phyloP scores from a whole-genome alignment of 805 yeast genomes.

The Lachancea sp. region DNA sequence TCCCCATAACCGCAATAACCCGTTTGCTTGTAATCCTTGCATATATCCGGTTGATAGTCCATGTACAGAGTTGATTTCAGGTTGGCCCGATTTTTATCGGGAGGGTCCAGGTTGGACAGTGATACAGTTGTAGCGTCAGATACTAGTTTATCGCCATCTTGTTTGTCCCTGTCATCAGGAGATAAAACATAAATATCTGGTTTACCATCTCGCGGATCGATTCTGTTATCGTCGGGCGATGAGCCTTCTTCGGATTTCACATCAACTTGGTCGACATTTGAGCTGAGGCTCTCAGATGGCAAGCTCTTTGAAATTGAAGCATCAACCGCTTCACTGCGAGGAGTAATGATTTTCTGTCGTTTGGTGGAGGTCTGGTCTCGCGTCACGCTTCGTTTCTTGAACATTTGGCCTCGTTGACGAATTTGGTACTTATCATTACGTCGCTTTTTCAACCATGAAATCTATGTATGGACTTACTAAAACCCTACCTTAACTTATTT shows the following conservation, averaged over 20 bases:
- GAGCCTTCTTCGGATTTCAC: no score
- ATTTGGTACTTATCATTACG: no score
- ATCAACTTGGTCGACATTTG: no score
- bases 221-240: conserved; percentile 11
- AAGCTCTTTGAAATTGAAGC: no score
- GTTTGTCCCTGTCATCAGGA: neutral
- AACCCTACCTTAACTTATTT: neutral
- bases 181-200: neutral
- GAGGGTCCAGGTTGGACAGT: neutral
- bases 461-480: neutral
- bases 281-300: no score
- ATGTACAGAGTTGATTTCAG: conserved; percentile 61
- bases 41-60: conserved; percentile 90
- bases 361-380: conserved; percentile 7
- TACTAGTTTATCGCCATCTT: no score
- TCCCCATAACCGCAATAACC: conserved; percentile 98
- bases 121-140: conserved; percentile 13
- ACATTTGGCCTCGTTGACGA: conserved; percentile 14
- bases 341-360: conserved; percentile 15
- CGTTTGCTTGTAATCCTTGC: conserved; percentile 84
- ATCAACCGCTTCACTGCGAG: no score
- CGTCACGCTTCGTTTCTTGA: conserved; percentile 21
- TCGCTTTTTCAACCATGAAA: no score
- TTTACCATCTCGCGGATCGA: neutral
- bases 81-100: conserved; percentile 33